Conservation (phyloP, 2,329 filamentous ascomycete genomes). For the Ascochyta clinopodiicola region DNA sequence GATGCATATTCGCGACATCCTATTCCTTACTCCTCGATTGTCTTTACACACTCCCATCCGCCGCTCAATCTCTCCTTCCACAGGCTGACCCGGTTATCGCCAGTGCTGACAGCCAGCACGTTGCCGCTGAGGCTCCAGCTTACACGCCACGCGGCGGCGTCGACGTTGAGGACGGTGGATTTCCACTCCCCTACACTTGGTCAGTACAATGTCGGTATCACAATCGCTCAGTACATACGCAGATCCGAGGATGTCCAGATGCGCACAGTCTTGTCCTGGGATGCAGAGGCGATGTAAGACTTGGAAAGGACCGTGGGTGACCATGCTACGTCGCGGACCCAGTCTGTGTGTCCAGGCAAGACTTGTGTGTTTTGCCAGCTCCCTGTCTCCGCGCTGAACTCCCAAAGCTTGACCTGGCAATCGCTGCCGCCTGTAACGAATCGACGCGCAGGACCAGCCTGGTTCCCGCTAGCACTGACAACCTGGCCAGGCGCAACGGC, state of each 20-base stretch:
- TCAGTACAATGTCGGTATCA: slow-evolving; percentile 51
- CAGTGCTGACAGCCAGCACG: slow-evolving; percentile 89
- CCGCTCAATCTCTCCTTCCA: slow-evolving; percentile 99
- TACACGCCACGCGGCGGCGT: slow-evolving; percentile 90
- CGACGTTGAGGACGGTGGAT: slow-evolving; percentile 84
- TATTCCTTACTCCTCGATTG: slow-evolving; percentile 77
- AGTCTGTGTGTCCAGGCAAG: slow-evolving; percentile 86
- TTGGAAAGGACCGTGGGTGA: slow-evolving; percentile 93
- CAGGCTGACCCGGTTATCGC: slow-evolving; percentile 94
- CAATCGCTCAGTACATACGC: slow-evolving; percentile 28
- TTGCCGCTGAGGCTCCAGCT: slow-evolving; percentile 98
- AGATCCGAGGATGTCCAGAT: slow-evolving; percentile 78
- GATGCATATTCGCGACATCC: background rate
- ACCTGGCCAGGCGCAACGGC: slow-evolving; percentile 83
- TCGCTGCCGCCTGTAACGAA: slow-evolving; percentile 97
- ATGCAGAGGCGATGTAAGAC: slow-evolving; percentile 94
- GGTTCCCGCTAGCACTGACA: slow-evolving; percentile 70
- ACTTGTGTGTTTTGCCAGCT: slow-evolving; percentile 59
- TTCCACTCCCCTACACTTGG: slow-evolving; percentile 72
- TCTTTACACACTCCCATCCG: slow-evolving; percentile 97
- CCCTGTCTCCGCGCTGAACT: slow-evolving; percentile 65
- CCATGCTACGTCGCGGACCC: slow-evolving; percentile 98
- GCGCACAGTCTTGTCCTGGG: slow-evolving; percentile 94
- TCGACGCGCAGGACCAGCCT: slow-evolving; percentile 66
- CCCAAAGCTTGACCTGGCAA: slow-evolving; percentile 93